Base-by-base conservation (phyloP, 495 filamentous ascomycete genomes). In the Lindgomyces ingoldianus region DNA sequence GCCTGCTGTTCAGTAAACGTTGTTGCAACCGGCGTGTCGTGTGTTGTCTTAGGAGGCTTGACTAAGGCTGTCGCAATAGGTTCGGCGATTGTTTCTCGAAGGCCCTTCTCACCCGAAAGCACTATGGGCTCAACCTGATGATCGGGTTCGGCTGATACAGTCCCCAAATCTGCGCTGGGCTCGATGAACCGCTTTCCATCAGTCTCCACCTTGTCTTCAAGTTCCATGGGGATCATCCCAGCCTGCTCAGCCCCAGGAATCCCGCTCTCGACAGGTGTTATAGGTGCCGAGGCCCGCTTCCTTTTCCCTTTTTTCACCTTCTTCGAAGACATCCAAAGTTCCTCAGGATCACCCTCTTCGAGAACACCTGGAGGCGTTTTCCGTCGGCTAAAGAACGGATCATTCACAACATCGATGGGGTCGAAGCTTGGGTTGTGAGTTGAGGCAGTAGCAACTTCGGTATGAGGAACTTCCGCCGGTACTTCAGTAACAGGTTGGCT, bases 281-380 rank as follows among this genome's bases (percentile, higher is more conserved):
- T 57, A 25, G 57, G 22, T 24, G 21, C 25, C 22, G 58, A 62
- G 10, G 36, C 48, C 52, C 64, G 57, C 46, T 60, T 65, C 55
- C 70, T 70, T 48, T 70, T 72, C 10, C 60, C 63, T 51, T 72
- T 72, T 50, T 70, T 74, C 18, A 16, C 30, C 46, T 69, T 70
- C 48, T 68, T 69, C 22, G 55, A 53, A 2, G 57, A 63, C 25
- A 51, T 1, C n/a, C 65, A 73, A 11, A 72, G 60, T 33, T 74
- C 73, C 26, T 70, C 71, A 16, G 73, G 72, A 51, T 75, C 74
- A 30, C 68, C 68, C 55, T 75, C 72, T 42, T 70, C 67, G 16
- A 66, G 46, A 3, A 63, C 61, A 48, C 62, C 66, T 29, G 65
- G 61, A 33, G 75, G 64, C 1, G 75, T 67, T 19, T 62, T 46